Evolutionary conservation across 352 stramenopile genomes (phyloP).

Genomic region (Phytophthora litchii): DNA sequence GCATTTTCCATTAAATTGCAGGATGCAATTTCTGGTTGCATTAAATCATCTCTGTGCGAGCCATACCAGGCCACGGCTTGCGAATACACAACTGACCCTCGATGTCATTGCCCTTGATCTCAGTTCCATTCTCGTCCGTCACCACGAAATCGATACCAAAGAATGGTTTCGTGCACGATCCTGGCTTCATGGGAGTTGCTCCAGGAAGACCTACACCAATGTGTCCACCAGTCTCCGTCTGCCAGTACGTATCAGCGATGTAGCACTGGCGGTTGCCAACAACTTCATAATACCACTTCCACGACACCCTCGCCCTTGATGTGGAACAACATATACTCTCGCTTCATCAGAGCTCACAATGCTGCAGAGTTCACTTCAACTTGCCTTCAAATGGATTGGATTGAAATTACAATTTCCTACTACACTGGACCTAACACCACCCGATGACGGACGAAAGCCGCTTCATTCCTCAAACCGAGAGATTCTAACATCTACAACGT

Average conservation of each 20-base stretch:
- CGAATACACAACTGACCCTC: slow-evolving; percentile 97
- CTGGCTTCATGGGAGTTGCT: slow-evolving; percentile 90
- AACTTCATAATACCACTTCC: slow-evolving; percentile 97
- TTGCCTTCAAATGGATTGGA: not conserved
- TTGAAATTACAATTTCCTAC: slow-evolving; percentile 38
- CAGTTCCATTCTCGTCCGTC: slow-evolving; percentile 85
- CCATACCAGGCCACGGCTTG: slow-evolving; percentile 95
- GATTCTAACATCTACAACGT: slow-evolving; percentile 39
- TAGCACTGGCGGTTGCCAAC: slow-evolving; percentile 91
- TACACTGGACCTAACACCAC: slow-evolving; percentile 4
- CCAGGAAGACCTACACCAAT: slow-evolving; percentile 95
- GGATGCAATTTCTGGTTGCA: too few species aligned
- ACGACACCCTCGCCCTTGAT: too few species aligned
- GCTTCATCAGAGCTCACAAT: not conserved
- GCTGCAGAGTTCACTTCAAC: slow-evolving; percentile 19
- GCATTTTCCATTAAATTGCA: too few species aligned
- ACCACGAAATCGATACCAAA: slow-evolving; percentile 95
- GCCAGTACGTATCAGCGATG: slow-evolving; percentile 98
- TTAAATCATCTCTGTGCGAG: slow-evolving; percentile 95
- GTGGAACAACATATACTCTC: too few species aligned
- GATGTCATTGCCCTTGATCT: slow-evolving; percentile 82
- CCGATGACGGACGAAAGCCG: slow-evolving; percentile 1
- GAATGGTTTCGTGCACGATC: slow-evolving; percentile 95
- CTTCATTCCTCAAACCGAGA: not conserved
- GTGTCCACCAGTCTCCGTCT: slow-evolving; percentile 97